Evolutionary conservation across 2,329 filamentous ascomycete species (phyloP).

Genomic region (Simplicillium aogashimaense): DNA sequence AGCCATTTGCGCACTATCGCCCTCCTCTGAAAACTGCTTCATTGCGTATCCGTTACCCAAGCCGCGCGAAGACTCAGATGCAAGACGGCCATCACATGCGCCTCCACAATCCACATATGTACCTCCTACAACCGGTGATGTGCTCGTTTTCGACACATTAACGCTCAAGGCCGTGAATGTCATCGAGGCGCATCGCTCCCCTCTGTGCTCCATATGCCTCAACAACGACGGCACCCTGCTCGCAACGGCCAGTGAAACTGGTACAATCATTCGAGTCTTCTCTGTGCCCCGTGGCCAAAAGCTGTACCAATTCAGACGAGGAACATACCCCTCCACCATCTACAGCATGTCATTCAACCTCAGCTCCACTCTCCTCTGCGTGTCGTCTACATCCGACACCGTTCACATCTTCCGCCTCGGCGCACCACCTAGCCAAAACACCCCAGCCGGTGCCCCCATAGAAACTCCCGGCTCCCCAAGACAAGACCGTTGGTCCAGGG

Average conservation of each 20-base stretch:
- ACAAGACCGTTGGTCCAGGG: slow-evolving; percentile 42
- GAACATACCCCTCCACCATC: slow-evolving; percentile 90
- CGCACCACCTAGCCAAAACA: slow-evolving; percentile 30
- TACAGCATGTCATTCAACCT: slow-evolving; percentile 99
- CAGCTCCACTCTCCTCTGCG: slow-evolving; percentile 83
- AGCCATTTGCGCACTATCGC: slow-evolving; percentile 85
- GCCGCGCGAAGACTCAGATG: slow-evolving; percentile 48
- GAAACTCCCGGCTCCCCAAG: slow-evolving; percentile 30
- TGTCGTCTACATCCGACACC: slow-evolving; percentile 93
- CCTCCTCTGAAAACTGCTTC: slow-evolving; percentile 92
- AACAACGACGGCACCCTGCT: slow-evolving; percentile 88
- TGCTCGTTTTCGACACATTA: slow-evolving; percentile 83
- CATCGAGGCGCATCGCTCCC: slow-evolving; percentile 87
- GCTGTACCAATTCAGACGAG: slow-evolving; percentile 89
- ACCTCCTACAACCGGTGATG: slow-evolving; percentile 78
- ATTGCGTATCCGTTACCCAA: slow-evolving; percentile 87
- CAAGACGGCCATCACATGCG: slow-evolving; percentile 65
- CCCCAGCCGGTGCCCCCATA: slow-evolving; percentile 23
- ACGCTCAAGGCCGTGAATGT: slow-evolving; percentile 91
- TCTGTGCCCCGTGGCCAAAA: slow-evolving; percentile 85
- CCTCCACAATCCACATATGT: slow-evolving; percentile 72
- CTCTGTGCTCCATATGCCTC: slow-evolving; percentile 79
- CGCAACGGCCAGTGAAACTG: slow-evolving; percentile 92
- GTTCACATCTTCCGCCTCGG: slow-evolving; percentile 88
- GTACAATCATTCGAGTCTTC: slow-evolving; percentile 94